Evolutionary conservation across 2,329 filamentous ascomycete species (phyloP).

Genomic region (Ophiocordyceps camponoti-saundersi): DNA sequence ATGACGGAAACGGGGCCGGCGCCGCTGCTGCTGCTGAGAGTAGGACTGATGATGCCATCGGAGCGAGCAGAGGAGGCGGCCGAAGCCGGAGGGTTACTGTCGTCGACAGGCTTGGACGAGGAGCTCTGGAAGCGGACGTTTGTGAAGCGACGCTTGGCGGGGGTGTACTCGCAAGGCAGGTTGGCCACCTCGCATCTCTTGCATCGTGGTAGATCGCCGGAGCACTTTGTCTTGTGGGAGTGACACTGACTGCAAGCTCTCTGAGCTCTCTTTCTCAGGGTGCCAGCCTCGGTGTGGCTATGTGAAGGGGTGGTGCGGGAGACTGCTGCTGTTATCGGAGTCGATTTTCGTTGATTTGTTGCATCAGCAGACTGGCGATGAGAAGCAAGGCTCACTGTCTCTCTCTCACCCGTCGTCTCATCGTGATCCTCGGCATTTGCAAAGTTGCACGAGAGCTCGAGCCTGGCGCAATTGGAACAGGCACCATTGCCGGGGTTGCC

Average conservation of each 20-base stretch:
- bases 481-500: constrained; percentile 17
- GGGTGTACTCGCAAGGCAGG: constrained; percentile 21
- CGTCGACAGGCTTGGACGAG: background rate
- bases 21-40: constrained; percentile 3
- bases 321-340: constrained; percentile 8
- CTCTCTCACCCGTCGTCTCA: constrained; percentile 7
- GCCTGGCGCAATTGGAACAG: constrained; percentile 19
- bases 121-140: constrained; percentile 12
- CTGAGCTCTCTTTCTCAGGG: constrained; percentile 22
- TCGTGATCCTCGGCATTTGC: constrained; percentile 6
- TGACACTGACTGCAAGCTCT: constrained; percentile 24
- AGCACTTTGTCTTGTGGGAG: constrained; percentile 25
- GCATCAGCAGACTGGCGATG: background rate
- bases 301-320: constrained; percentile 21
- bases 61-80: constrained; percentile 3
- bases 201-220: constrained; percentile 21
- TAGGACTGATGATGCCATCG: constrained; percentile 6
- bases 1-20: constrained; percentile 6
- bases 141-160: constrained; percentile 19
- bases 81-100: constrained; percentile 2
- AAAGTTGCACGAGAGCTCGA: constrained; percentile 20
- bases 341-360: too few relatives aligned
- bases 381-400: background rate
- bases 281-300: constrained; percentile 24
- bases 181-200: constrained; percentile 17